These are phyloP conservation scores for Alternaria postmessia DNA, from an alignment of 2,329 filamentous ascomycete species.

Conservation along the genomic window DNA sequence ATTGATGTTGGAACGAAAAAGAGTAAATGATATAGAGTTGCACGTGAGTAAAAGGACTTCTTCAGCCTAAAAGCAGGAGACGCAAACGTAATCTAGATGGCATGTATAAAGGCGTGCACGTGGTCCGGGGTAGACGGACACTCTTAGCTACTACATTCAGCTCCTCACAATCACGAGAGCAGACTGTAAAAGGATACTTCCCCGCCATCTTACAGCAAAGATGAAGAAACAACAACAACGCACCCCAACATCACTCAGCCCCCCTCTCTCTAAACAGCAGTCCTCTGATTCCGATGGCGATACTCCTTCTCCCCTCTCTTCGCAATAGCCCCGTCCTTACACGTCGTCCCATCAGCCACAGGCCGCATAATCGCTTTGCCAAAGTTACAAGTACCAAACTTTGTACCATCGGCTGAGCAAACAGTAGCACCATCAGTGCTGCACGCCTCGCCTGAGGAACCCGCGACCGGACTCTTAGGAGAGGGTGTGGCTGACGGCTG, in stretches of 20 bases:
- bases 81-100: no score
- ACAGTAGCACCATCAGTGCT: conserved; percentile 45
- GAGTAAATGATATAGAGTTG: no score
- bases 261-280: background rate
- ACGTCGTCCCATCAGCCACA: conserved; percentile 55
- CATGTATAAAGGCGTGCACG: no score
- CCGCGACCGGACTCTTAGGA: background rate
- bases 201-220: background rate
- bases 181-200: no score
- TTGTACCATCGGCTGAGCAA: conserved; percentile 48
- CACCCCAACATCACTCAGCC: background rate
- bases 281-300: conserved; percentile 16
- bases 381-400: conserved; percentile 54
- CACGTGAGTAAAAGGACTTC: no score
- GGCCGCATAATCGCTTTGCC: conserved; percentile 50
- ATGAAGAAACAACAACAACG: background rate
- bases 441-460: conserved; percentile 31
- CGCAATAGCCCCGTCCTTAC: conserved; percentile 48
- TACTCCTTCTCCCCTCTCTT: conserved; percentile 31
- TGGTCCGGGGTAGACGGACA: no score
- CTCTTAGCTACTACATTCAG: no score
- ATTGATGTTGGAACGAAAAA: no score
- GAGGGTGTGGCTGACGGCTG: conserved; percentile 1
- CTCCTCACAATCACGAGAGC: no score
- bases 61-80: no score